Base-by-base conservation (phyloP, 192 early-diverging fungal genomes). In the Jimgerdemannia flammicorona region DNA sequence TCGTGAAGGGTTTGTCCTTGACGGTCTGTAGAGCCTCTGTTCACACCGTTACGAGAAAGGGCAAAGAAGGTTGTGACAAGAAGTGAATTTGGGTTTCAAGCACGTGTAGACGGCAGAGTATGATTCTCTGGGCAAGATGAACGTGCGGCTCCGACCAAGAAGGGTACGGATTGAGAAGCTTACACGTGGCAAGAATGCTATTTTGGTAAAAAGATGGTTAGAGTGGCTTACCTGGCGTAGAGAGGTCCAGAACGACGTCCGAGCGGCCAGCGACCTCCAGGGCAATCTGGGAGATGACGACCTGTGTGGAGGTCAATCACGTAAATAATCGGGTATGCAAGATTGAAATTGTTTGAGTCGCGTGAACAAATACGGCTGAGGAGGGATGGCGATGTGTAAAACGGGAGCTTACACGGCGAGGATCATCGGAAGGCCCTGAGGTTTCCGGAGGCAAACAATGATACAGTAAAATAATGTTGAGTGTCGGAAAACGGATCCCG, bases 221-320 rank as follows among this genome's bases (percentile, higher is more conserved):
- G 40, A 44, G 11, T 39, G n/a, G 54, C 84, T 63, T 85, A 95
- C 95, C 84, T 72, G 89, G 81, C 44, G 88, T 84, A 3, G 92
- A 93, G n/a, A 96, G 80, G 72, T 93, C 91, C 44, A 97, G 84
- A 44, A 86, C 73, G 69, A 95, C 93, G 84, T 95, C 94, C 8
- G 80, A 75, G 72, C 94, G 89, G 11, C 92, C 95, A 4, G 75
- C 79, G 70, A 91, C 89, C 82, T 94, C 93, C 67, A 96, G 81
- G 17, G 87, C 89, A 69, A 96, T 83, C 44, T 93, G 79, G 59
- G 89, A 78, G 40, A 95, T 88, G 72, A 93, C 84, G 49, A 96
- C 95, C 83, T 96, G 67, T 68, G 9, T 68, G 19, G 7, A 1
- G 29, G 40, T 41, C 64, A 14, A 68, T 19, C 67, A 68, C 19